Base-by-base conservation (phyloP, 208 protist species). In the Wallacemonas sp. region DNA sequence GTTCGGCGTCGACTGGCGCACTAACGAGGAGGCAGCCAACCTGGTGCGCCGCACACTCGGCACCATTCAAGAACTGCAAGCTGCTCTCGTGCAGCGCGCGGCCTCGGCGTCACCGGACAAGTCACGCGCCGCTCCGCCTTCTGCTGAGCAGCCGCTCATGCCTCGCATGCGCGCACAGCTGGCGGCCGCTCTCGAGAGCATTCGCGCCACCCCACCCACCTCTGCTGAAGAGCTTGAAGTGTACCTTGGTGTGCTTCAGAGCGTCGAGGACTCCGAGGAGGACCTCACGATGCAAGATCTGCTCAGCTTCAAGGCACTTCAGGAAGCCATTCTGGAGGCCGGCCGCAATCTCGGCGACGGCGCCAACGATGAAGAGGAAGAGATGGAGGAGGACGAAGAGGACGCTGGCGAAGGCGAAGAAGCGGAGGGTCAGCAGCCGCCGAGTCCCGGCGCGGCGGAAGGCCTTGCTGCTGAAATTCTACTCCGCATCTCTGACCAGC, bases 401-500 rank as follows among this genome's bases (percentile, higher is more conserved):
- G 42, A 67, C 14, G 66, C 46, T 8, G 63, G 54, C n/a, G 69
- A 62, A 24, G 66, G 60, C 27, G 53, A 59, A 22, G 49, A 15
- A 36, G 33, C 49, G 26, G 36, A 26, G 39, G 53, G 63, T 51
- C 58, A 53, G 33, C 9, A 26, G 6, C 5, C 0, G 24, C 42
- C 27, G 2, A 34, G 24, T 12, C 22, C 24, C 36, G 41, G 15
- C n/a, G 31, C 31, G 28, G 24, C 39, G 8, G 63, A 66, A 12
- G 66, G 58, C n/a, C 63, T 41, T 14, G 66, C 83, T 46, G 39
- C 79, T 3, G 66, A 70, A 24, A 45, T 77, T 4, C 72, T 88
- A 8, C 61, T 84, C 14, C 66, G 83, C 11, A 79, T 94, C 26
- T 88, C 84, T 6, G 67, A 78, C 61, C 67, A 68, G 49, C 69